These are phyloP conservation scores for Paspalum vaginatum DNA, from an alignment of 176 grass and related monocot genomes.

Conservation along the genomic window DNA sequence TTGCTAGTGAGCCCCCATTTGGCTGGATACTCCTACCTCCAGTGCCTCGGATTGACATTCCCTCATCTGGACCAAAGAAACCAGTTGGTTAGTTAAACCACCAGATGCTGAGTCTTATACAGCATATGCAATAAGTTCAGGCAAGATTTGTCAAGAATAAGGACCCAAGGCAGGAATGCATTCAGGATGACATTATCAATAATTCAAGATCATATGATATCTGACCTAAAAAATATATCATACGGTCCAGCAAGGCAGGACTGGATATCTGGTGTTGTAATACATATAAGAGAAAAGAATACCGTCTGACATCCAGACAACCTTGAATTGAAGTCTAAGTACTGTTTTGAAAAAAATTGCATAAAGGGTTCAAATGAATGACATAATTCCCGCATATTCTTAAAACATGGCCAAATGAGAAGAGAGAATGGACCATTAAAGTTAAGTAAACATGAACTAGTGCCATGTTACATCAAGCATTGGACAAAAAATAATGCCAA, in stretches of 20 bases:
- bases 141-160: neutral
- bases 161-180: neutral
- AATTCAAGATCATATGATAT: neutral
- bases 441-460: slow-evolving; percentile 11
- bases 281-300: neutral
- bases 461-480: slow-evolving; percentile 24
- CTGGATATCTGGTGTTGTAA: no score
- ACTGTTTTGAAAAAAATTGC: neutral
- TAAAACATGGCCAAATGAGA: slow-evolving; percentile 19
- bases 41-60: slow-evolving; percentile 39
- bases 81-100: slow-evolving; percentile 34
- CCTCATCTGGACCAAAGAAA: slow-evolving; percentile 65
- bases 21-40: slow-evolving; percentile 52
- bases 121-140: slow-evolving; percentile 16
- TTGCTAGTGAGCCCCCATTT: slow-evolving; percentile 50
- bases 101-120: neutral
- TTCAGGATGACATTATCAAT: neutral
- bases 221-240: neutral
- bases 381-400: slow-evolving; percentile 20
- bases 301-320: neutral
- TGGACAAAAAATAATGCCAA: neutral
- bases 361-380: neutral
- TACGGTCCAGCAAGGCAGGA: neutral
- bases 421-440: neutral
- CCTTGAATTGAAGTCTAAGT: neutral